These are phyloP conservation scores for Clavaria fumosa DNA, from an alignment of 768 basidiomycete genomes.

Conservation along the genomic window DNA sequence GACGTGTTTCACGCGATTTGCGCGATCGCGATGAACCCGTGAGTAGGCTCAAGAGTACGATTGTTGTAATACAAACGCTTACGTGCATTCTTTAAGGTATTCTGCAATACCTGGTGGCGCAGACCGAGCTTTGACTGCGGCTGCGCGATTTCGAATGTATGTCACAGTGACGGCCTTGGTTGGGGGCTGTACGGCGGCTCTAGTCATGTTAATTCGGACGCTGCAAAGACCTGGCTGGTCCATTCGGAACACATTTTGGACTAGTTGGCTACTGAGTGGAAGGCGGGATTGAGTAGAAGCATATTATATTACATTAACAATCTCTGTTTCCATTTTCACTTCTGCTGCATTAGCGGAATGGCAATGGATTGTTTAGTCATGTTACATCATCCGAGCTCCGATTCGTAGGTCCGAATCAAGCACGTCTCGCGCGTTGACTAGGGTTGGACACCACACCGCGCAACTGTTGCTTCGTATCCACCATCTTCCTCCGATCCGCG, in stretches of 20 bases:
- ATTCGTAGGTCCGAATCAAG: no score
- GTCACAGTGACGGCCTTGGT: slow-evolving; percentile 56
- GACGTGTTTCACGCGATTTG: slow-evolving; percentile 83
- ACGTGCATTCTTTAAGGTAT: slow-evolving; percentile 24
- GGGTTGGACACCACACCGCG: no score
- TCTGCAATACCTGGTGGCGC: slow-evolving; percentile 70
- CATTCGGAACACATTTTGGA: slow-evolving; percentile 47
- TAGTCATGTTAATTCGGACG: slow-evolving; percentile 57
- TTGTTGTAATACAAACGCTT: slow-evolving; percentile 7
- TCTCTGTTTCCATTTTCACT: neutral
- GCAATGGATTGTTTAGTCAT: neutral
- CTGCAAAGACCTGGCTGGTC: slow-evolving; percentile 38
- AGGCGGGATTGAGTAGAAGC: slow-evolving; percentile 28
- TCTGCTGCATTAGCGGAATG: neutral
- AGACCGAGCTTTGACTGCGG: slow-evolving; percentile 59
- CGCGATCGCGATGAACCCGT: slow-evolving; percentile 79
- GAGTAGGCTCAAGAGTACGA: slow-evolving; percentile 20
- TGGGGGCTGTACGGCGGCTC: slow-evolving; percentile 58
- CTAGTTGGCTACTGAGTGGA: slow-evolving; percentile 48
- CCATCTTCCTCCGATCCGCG: no score
- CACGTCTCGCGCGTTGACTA: no score
- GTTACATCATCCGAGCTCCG: neutral
- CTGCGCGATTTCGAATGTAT: slow-evolving; percentile 55
- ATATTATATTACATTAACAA: neutral
- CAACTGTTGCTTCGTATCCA: no score